Evolutionary conservation across 2,329 filamentous ascomycete genomes (phyloP).

Genomic region (Bipolaris gigantea): DNA sequence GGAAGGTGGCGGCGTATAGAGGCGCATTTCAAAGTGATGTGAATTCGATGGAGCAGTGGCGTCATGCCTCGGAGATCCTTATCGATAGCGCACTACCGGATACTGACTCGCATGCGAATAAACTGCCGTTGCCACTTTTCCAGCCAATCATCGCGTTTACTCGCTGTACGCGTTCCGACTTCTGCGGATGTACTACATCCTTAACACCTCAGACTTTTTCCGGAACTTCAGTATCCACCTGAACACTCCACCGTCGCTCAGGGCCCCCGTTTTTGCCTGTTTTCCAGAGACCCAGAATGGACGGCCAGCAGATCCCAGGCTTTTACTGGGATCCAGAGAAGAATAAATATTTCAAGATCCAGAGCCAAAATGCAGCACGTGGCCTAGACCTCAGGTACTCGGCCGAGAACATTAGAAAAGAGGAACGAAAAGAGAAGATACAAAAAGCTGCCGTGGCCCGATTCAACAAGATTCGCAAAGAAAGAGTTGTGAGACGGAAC

Average conservation of each 20-base stretch:
- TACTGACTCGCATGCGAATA: conserved; percentile 21
- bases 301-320: conserved; percentile 50
- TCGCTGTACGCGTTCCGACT: not conserved
- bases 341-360: conserved; percentile 55
- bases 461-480: conserved; percentile 19
- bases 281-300: conserved; percentile 29
- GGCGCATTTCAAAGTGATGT: conserved; percentile 15
- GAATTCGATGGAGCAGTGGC: conserved; percentile 23
- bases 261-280: not conserved
- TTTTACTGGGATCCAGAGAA: conserved; percentile 54
- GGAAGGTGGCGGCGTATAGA: conserved; percentile 16
- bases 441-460: conserved; percentile 14
- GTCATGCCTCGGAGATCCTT: conserved; percentile 26
- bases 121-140: not conserved
- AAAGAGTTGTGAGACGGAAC: conserved; percentile 30
- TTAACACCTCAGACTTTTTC: not conserved
- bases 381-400: conserved; percentile 46
- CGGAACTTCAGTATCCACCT: not conserved
- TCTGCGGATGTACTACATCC: not conserved
- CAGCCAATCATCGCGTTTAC: not conserved
- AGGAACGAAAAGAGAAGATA: conserved; percentile 30
- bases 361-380: conserved; percentile 39
- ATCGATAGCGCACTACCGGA: conserved; percentile 21
- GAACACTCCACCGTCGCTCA: not conserved
- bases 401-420: conserved; percentile 45